Base-by-base conservation (phyloP, 495 filamentous ascomycete genomes). In the Corynascus novoguineensis region DNA sequence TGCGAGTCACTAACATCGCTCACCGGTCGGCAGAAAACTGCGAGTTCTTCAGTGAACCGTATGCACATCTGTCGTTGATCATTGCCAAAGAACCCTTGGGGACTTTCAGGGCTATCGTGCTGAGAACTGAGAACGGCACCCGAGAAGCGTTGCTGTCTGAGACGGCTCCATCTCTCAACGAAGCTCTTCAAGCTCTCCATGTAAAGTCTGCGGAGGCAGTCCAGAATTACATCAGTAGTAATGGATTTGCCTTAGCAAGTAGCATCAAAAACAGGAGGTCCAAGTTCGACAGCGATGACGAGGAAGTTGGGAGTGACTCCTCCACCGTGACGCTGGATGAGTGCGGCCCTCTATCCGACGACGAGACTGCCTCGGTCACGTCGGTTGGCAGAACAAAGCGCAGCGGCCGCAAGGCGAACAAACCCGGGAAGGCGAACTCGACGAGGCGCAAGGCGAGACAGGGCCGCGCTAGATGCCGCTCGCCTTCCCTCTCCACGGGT, bases 141-240 rank as follows among this genome's bases (percentile, higher is more conserved):
- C 67, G 74, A 22, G 63, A 68, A 1, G 62, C 56, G 4, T 45
- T 77, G 4, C 61, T 77, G 12, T 68, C 64, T 42, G 62, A 65
- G 37, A 55, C 58, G 0, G 67, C 46, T 14, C 24, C 54, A 8
- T 62, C 59, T 9, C 17, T 60, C 34, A 14, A 44, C 21, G 62
- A 65, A 12, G 64, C 62, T 14, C 32, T 70, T 17, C 57, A 66
- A 21, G 61, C 59, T 14, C 68, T 77, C 6, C 69, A 70, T 28
- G 49, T 55, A 14, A 70, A 70, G 50, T 71, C 68, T 1, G 72
- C 70, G 34, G 65, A 73, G 32, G 73, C 68, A 1, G 64, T 67
- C 14, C 68, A 75, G 49, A 57, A 74, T 34, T 68, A 73, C 56
- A 67, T 74, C 41, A 50, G 48, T 24, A 63, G 58, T 57, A 65